phyloP scores from a whole-genome alignment of 2,329 filamentous ascomycete species.

The Fusarium buharicum region DNA sequence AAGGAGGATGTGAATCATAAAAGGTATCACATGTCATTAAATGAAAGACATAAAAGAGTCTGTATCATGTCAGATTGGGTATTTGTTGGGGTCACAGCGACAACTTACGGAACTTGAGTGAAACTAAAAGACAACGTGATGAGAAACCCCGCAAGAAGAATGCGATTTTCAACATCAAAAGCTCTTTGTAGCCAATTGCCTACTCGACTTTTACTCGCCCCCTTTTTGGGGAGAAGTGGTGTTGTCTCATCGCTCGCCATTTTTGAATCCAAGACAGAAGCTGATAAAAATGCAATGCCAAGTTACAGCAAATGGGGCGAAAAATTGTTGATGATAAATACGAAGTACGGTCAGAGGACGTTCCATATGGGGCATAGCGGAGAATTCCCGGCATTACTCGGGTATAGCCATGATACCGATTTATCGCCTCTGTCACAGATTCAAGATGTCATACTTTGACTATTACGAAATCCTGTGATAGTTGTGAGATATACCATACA shows the following conservation, averaged over 20 bases:
- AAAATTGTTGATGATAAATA: slow-evolving; percentile 34
- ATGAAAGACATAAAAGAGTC: slow-evolving; percentile 72
- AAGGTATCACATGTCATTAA: slow-evolving; percentile 78
- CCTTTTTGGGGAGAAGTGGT: slow-evolving; percentile 35
- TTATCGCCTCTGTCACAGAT: not conserved
- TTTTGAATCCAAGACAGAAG: not conserved
- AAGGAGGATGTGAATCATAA: slow-evolving; percentile 68
- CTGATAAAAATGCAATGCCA: slow-evolving; percentile 6
- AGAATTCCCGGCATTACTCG: slow-evolving; percentile 17
- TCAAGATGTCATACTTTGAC: no score
- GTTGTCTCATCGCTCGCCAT: slow-evolving; percentile 43
- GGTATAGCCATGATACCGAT: slow-evolving; percentile 1
- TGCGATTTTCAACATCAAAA: slow-evolving; percentile 55
- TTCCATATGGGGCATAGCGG: slow-evolving; percentile 24
- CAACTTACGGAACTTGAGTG: slow-evolving; percentile 60
- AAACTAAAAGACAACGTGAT: slow-evolving; percentile 64
- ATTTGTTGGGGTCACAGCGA: not conserved
- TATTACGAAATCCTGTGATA: no score
- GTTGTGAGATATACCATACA: no score
- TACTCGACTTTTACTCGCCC: not conserved
- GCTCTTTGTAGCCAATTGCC: slow-evolving; percentile 31
- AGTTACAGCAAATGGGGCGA: slow-evolving; percentile 2
- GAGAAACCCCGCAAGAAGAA: slow-evolving; percentile 68
- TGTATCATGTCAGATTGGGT: slow-evolving; percentile 26
- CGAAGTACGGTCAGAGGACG: slow-evolving; percentile 17